These are phyloP conservation scores for Dissophora ornata DNA, from an alignment of 192 early-diverging fungal species.

Conservation along the genomic window DNA sequence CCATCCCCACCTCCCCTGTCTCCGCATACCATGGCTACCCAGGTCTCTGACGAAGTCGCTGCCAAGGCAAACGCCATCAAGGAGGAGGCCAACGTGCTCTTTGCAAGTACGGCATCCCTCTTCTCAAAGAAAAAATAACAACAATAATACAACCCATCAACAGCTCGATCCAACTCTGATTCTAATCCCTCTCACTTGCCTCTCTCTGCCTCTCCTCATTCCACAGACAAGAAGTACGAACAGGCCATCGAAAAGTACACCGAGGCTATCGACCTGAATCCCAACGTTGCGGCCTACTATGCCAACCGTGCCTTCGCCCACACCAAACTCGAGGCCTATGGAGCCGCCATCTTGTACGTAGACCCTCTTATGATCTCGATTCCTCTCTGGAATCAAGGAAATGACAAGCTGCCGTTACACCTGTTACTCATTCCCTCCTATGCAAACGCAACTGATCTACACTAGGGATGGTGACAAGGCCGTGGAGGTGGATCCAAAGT, in stretches of 20 bases:
- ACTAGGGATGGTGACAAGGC: slow-evolving; percentile 83
- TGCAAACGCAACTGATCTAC: background rate
- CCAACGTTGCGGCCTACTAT: slow-evolving; percentile 87
- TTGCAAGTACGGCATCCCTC: slow-evolving; percentile 60
- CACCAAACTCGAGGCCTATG: slow-evolving; percentile 88
- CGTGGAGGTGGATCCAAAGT: slow-evolving; percentile 81
- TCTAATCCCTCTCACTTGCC: too few relatives aligned
- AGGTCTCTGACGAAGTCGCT: slow-evolving; percentile 53
- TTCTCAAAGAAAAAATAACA: background rate
- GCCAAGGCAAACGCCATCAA: slow-evolving; percentile 68
- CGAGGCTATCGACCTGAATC: slow-evolving; percentile 85
- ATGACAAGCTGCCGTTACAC: too few relatives aligned
- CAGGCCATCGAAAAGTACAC: slow-evolving; percentile 95
- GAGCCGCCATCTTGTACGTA: slow-evolving; percentile 72
- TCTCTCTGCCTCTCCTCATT: too few relatives aligned
- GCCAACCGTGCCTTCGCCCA: slow-evolving; percentile 94
- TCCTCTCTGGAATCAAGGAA: too few relatives aligned
- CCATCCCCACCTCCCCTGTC: background rate
- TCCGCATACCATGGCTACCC: slow-evolving; percentile 21
- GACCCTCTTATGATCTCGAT: too few relatives aligned
- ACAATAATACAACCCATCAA: background rate
- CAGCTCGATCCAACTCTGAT: too few relatives aligned
- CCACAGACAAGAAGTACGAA: slow-evolving; percentile 71
- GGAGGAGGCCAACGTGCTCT: slow-evolving; percentile 75
- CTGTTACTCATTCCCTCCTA: background rate